Conservation (phyloP, 2,329 filamentous ascomycete species). For the Penicillium sp. region DNA sequence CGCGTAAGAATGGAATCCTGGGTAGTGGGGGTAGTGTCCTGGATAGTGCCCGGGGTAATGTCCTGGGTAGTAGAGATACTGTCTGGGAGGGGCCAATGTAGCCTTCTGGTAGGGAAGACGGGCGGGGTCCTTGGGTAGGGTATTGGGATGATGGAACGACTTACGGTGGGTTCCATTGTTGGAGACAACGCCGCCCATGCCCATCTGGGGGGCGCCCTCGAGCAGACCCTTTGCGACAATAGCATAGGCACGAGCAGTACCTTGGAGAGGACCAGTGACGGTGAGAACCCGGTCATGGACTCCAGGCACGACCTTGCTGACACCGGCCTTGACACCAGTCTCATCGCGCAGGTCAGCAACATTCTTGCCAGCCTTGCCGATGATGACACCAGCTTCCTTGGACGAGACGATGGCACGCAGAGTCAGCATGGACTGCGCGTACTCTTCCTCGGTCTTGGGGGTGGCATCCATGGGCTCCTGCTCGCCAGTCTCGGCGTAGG, state of each 20-base stretch:
- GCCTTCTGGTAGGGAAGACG: not conserved
- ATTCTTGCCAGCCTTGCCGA: constrained; percentile 97
- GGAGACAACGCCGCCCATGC: constrained; percentile 85
- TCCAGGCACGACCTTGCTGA: constrained; percentile 97
- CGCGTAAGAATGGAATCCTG: not conserved
- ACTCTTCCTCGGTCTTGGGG: constrained; percentile 95
- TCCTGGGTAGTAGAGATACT: not conserved
- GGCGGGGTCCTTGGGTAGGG: not conserved
- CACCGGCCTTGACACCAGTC: constrained; percentile 94
- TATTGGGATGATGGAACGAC: constrained; percentile 33
- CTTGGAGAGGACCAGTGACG: constrained; percentile 82
- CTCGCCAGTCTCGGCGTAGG: constrained; percentile 60
- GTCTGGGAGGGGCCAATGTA: not conserved
- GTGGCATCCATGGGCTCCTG: constrained; percentile 64
- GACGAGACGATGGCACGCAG: constrained; percentile 96
- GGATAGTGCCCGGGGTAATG: not conserved
- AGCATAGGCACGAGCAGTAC: constrained; percentile 85
- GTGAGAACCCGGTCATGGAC: constrained; percentile 96
- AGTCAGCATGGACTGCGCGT: constrained; percentile 84
- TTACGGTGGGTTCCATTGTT: constrained; percentile 92
- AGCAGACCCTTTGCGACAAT: constrained; percentile 87
- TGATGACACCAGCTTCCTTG: constrained; percentile 98
- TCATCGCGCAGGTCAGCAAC: constrained; percentile 95
- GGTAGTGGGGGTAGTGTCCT: not conserved
- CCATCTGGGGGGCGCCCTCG: constrained; percentile 88